Percentiles rank a stretch among this genome's conserved stretches.
Conservation (phyloP, 139 green algal species). For the Closterium sp. region DNA sequence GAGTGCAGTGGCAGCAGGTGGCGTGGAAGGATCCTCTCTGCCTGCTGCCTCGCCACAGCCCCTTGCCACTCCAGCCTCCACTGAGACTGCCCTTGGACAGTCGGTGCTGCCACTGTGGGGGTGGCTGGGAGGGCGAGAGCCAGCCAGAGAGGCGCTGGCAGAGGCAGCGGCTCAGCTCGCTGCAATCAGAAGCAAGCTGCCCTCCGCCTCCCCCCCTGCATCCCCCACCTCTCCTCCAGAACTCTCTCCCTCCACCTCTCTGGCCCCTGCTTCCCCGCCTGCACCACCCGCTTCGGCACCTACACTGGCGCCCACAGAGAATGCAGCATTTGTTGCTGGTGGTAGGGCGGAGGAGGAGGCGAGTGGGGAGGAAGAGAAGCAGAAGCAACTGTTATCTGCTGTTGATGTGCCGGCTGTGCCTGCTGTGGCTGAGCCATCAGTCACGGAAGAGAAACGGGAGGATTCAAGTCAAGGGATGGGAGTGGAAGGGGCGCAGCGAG, state of each 20-base stretch:
- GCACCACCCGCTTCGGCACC: no score
- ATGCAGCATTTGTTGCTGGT: background rate
- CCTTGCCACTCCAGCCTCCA: background rate
- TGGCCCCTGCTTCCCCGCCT: background rate
- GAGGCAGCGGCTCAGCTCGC: background rate
- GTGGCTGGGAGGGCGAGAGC: background rate
- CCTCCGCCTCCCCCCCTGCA: background rate
- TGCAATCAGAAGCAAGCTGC: background rate
- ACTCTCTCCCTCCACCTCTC: background rate
- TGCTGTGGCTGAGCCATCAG: background rate
- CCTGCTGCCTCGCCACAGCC: background rate
- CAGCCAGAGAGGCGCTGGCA: background rate
- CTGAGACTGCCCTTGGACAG: background rate
- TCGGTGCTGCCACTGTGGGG: background rate
- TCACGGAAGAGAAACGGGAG: background rate
- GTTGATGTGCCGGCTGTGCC: background rate
- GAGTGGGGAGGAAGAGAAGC: no score
- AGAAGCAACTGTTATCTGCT: background rate
- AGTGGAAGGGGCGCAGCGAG: background rate
- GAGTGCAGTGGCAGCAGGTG: background rate
- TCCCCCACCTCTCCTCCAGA: background rate
- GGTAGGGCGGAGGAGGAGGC: background rate
- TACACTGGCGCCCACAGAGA: background rate
- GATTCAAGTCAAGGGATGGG: background rate
- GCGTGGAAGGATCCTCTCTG: background rate